Base-by-base conservation (phyloP, 1,284 basidiomycete genomes). In the Singerocomus inundabilis region DNA sequence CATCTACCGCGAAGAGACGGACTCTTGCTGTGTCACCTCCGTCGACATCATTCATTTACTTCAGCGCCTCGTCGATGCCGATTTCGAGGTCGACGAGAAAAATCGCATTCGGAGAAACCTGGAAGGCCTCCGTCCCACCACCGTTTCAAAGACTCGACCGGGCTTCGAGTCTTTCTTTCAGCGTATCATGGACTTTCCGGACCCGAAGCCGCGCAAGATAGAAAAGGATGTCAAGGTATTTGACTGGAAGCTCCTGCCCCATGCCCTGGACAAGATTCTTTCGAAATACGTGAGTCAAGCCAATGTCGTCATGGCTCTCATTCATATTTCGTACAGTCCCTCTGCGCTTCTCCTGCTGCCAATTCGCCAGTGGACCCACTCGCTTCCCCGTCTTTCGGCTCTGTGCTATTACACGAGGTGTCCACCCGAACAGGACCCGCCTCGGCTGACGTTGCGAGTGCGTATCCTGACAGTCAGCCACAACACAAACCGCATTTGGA, bases 211-310 rank as follows among this genome's bases (percentile, higher is more conserved):
- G 6, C 79, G 96, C 46, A 95, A 96, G 68, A 98, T 98, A 55
- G 95, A 98, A 69, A 98, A 98, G 77, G 93, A 97, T 63, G 81
- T 98, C 66, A 98, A 98, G 72, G 93, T 98, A 3, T 98, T 98
- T 64, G 84, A 88, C n/a, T 98, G 95, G 95, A 80, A 79, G 38
- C 75, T 85, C 43, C 77, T 98, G 11, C 80, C 79, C 6, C 80
- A 84, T 52, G 93, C 93, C 1, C 71, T 98, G 51, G 86, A 91
- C 56, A 98, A 97, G 74, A 94, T 98, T 55, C 81, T 98, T 41
- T 84, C 86, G 32, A 97, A 97, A 93, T 97, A 96, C 67, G 92
- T 93, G 64, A 68, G 89, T 82, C 24, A 1, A 3, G 16, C 9
- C 26, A 24, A 52, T 30, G 26, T 46, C 11, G 24, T 37, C 21